Evolutionary conservation across 169 alveolate species (phyloP).

Genomic region (Perkinsus olseni): DNA sequence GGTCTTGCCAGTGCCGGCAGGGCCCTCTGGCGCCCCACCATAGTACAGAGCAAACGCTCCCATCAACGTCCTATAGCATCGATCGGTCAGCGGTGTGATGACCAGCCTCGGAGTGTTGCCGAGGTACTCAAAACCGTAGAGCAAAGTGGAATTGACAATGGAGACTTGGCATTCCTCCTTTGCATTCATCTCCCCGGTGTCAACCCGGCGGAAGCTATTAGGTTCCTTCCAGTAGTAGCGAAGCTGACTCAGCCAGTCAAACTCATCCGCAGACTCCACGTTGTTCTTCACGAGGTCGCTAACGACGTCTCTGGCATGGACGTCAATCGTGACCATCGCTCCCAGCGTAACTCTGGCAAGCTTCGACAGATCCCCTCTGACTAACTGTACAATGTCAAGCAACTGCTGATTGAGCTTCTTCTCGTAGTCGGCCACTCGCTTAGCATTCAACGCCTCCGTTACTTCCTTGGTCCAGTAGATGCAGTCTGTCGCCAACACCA

Average conservation of each 20-base stretch:
- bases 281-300: constrained; percentile 37
- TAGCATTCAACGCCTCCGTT: constrained; percentile 15
- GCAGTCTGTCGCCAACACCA: constrained; percentile 24
- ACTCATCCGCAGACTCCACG: constrained; percentile 46
- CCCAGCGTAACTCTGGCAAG: constrained; percentile 47
- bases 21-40: constrained; percentile 94
- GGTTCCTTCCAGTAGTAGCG: constrained; percentile 59
- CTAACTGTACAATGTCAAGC: constrained; percentile 43
- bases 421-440: background rate
- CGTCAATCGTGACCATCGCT: constrained; percentile 64
- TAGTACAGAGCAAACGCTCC: constrained; percentile 74
- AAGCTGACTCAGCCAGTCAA: constrained; percentile 79
- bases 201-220: constrained; percentile 1
- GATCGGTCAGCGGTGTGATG: constrained; percentile 80
- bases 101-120: constrained; percentile 79
- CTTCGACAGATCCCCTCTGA: constrained; percentile 54
- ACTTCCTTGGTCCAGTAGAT: constrained; percentile 37
- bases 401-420: constrained; percentile 34
- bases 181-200: constrained; percentile 13
- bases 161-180: constrained; percentile 39
- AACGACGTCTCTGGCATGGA: constrained; percentile 66
- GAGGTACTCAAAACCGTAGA: constrained; percentile 81
- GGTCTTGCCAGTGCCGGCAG: constrained; percentile 88
- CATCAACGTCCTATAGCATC: constrained; percentile 76
- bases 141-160: constrained; percentile 62